Evolutionary conservation across 2,329 filamentous ascomycete species (phyloP).

Genomic region (Emmonsia crescens): DNA sequence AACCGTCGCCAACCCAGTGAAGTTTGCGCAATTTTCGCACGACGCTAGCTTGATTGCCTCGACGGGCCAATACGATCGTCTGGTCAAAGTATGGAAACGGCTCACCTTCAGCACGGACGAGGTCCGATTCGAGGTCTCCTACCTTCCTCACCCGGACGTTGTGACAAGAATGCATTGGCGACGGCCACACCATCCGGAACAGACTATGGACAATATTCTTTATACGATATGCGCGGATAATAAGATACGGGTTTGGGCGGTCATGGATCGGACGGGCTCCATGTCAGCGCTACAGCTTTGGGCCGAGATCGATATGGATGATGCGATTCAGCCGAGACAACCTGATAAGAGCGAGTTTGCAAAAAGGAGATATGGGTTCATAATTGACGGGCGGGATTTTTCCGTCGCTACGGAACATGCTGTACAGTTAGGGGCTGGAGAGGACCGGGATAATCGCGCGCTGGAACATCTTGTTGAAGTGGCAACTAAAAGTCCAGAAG

Average conservation of each 20-base stretch:
- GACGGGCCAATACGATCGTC: conserved; percentile 62
- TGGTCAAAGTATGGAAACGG: conserved; percentile 89
- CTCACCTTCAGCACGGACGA: conserved; percentile 73
- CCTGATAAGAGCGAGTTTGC: conserved; percentile 29
- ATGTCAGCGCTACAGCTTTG: conserved; percentile 63
- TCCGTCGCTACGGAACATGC: conserved; percentile 58
- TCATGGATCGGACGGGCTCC: conserved; percentile 58
- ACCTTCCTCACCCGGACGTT: conserved; percentile 70
- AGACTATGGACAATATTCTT: conserved; percentile 72
- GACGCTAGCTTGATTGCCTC: conserved; percentile 82
- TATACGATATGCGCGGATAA: conserved; percentile 83
- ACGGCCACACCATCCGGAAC: conserved; percentile 62
- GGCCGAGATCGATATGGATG: conserved; percentile 65
- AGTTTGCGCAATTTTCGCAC: conserved; percentile 68
- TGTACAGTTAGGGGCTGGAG: conserved; percentile 48
- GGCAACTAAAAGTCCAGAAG: conserved; percentile 73
- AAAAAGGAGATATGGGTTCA: conserved; percentile 57
- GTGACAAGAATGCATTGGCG: conserved; percentile 86
- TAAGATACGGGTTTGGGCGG: conserved; percentile 71
- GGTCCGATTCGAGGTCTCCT: conserved; percentile 79
- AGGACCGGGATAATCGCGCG: conserved; percentile 56
- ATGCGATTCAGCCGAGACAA: conserved; percentile 53
- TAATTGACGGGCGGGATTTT: conserved; percentile 75
- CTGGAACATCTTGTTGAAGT: conserved; percentile 78
- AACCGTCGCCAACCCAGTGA: conserved; percentile 58